Conservation (phyloP, 352 stramenopile genomes). For the Pythium grandisporangium region DNA sequence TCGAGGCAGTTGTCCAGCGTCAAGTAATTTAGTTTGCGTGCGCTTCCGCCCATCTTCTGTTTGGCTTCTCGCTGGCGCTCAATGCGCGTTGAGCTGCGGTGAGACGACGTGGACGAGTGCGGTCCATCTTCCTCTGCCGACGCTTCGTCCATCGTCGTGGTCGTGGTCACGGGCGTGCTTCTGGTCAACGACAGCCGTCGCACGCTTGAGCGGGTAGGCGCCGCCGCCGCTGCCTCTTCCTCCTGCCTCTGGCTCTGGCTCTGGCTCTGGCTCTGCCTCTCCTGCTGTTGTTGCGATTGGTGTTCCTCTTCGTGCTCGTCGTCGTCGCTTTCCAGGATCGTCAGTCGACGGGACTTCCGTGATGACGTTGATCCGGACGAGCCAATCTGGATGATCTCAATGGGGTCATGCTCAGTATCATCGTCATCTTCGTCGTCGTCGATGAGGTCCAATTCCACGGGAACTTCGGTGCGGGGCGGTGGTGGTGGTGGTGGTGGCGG, state of each 20-base stretch:
- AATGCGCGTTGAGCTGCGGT: slow-evolving; percentile 48
- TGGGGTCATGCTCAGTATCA: slow-evolving; percentile 47
- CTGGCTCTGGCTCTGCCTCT: neutral
- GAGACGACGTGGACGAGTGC: too few species aligned
- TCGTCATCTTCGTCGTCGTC: slow-evolving; percentile 18
- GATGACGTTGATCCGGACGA: neutral
- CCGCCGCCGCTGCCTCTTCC: slow-evolving; percentile 5
- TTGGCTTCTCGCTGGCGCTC: slow-evolving; percentile 46
- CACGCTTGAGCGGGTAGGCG: too few species aligned
- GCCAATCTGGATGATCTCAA: slow-evolving; percentile 23
- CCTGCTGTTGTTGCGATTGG: too few species aligned
- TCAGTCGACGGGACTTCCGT: slow-evolving; percentile 17
- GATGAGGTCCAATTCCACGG: too few species aligned
- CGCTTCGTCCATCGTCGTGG: slow-evolving; percentile 1
- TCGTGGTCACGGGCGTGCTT: neutral
- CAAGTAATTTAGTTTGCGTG: slow-evolving; percentile 46
- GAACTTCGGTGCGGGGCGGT: neutral
- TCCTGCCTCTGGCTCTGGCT: neutral
- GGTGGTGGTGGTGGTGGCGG: neutral
- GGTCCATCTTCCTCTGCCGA: too few species aligned
- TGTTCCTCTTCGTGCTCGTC: slow-evolving; percentile 11
- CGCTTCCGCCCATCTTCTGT: slow-evolving; percentile 13
- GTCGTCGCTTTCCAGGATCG: slow-evolving; percentile 58
- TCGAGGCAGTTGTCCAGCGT: slow-evolving; percentile 67
- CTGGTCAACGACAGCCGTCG: neutral